phyloP scores from a whole-genome alignment of 1,139 yeast species.

The Yamadazyma diospyri region DNA sequence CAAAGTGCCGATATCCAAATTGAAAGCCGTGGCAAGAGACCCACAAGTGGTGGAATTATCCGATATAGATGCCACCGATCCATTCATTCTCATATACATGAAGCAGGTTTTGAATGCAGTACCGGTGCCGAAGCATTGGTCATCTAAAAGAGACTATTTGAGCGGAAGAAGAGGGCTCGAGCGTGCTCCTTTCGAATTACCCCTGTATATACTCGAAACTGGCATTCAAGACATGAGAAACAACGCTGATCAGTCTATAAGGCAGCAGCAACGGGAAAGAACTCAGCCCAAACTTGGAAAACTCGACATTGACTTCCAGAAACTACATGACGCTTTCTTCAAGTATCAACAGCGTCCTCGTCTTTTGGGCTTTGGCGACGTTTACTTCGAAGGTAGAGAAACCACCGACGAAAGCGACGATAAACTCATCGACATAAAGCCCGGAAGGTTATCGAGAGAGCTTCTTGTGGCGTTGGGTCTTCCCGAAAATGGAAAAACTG shows the following conservation, averaged over 20 bases:
- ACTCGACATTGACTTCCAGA: constrained; percentile 81
- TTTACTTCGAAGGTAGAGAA: constrained; percentile 78
- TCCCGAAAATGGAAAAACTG: constrained; percentile 42
- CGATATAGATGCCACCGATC: constrained; percentile 84
- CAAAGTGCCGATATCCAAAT: constrained; percentile 63
- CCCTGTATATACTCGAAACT: constrained; percentile 73
- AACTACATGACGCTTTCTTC: constrained; percentile 83
- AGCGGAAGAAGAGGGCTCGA: constrained; percentile 69
- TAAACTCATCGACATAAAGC: constrained; percentile 43
- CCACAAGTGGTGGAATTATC: constrained; percentile 86
- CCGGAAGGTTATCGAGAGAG: constrained; percentile 63
- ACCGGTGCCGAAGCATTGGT: constrained; percentile 87
- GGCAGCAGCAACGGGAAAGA: constrained; percentile 75
- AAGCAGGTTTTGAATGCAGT: constrained; percentile 67
- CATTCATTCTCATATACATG: constrained; percentile 58
- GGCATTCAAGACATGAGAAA: constrained; percentile 89
- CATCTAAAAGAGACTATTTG: constrained; percentile 72
- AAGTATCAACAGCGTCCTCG: constrained; percentile 74
- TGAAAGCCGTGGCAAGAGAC: constrained; percentile 55
- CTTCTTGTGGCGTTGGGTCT: constrained; percentile 70
- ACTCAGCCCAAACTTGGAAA: constrained; percentile 90
- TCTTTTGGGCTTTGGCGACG: constrained; percentile 66
- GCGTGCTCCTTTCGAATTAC: constrained; percentile 71
- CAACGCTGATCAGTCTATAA: constrained; percentile 49
- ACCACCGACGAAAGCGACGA: constrained; percentile 40